Percentiles rank a stretch among this genome's conserved stretches.
These are phyloP conservation scores for Hypoxylon lenormandii DNA, from an alignment of 495 filamentous ascomycete genomes.

Conservation along the genomic window DNA sequence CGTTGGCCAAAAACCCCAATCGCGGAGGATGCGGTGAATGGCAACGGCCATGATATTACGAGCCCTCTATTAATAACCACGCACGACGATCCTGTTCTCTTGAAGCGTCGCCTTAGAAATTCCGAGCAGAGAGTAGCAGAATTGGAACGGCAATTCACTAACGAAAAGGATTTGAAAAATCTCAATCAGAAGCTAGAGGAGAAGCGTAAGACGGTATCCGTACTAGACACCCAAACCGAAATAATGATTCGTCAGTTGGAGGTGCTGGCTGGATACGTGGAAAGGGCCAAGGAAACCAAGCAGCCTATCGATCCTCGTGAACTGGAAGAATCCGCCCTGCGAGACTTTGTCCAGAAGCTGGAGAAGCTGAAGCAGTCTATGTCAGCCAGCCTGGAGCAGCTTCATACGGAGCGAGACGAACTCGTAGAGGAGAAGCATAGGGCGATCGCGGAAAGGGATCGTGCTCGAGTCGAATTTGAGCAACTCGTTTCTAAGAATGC, in stretches of 20 bases:
- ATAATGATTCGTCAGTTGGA: constrained; percentile 93
- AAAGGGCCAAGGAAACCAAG: constrained; percentile 76
- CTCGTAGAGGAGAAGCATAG: constrained; percentile 83
- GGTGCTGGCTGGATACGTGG: constrained; percentile 75
- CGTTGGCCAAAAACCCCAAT: constrained; percentile 80
- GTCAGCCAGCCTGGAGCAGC: constrained; percentile 80
- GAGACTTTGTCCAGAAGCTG: constrained; percentile 87
- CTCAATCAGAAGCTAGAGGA: constrained; percentile 88
- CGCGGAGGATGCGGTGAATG: constrained; percentile 69
- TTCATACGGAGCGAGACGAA: constrained; percentile 84
- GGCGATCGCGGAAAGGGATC: constrained; percentile 83
- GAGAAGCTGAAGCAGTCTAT: constrained; percentile 86
- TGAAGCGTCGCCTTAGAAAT: constrained; percentile 81
- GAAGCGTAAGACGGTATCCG: constrained; percentile 96
- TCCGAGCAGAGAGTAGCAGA: constrained; percentile 85
- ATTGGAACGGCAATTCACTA: constrained; percentile 76
- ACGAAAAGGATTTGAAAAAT: constrained; percentile 82
- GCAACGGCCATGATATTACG: constrained; percentile 71
- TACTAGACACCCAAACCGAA: constrained; percentile 92
- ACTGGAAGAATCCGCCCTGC: constrained; percentile 84
- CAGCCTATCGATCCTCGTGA: constrained; percentile 77
- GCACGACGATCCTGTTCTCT: constrained; percentile 75
- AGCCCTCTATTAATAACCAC: constrained; percentile 75
- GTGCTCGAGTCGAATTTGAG: constrained; percentile 93
- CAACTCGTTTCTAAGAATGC: constrained; percentile 92